Conservation (phyloP, 768 basidiomycete genomes). For the Epithele typhae region DNA sequence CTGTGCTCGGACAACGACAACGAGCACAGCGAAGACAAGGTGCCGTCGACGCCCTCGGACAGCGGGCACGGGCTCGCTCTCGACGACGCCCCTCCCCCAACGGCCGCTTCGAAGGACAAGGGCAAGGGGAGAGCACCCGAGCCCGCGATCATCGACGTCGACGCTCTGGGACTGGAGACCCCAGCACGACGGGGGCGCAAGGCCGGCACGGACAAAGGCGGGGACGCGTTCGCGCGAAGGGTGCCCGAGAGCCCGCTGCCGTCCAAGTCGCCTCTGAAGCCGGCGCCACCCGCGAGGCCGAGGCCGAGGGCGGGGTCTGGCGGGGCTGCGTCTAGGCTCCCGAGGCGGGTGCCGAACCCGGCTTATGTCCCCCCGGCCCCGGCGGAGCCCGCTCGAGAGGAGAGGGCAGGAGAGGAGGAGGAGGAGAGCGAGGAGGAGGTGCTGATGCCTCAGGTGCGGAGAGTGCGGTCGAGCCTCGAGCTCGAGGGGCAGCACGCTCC, state of each 20-base stretch:
- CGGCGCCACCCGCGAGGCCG: conserved; percentile 49
- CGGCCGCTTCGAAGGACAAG: too few relatives aligned
- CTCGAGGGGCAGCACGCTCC: not conserved
- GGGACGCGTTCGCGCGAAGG: conserved; percentile 52
- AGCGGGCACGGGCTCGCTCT: conserved; percentile 27
- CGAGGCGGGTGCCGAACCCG: conserved; percentile 1
- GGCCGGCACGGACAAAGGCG: conserved; percentile 2
- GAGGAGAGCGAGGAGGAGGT: conserved; percentile 15
- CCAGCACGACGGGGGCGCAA: not conserved
- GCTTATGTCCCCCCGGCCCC: too few relatives aligned
- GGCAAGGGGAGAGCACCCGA: too few relatives aligned
- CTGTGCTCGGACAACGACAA: conserved; percentile 70
- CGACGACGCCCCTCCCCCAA: not conserved
- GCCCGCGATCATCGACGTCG: conserved; percentile 21
- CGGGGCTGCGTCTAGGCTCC: not conserved
- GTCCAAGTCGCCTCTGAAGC: conserved; percentile 44
- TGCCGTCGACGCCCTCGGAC: conserved; percentile 48
- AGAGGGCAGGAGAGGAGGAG: not conserved
- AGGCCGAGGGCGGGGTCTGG: not conserved
- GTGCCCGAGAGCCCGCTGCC: conserved; percentile 65
- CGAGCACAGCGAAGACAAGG: conserved; percentile 38
- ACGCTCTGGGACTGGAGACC: conserved; percentile 6
- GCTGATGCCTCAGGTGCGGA: not conserved
- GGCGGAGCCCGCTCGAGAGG: too few relatives aligned
- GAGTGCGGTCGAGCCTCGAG: not conserved